A percentile compares a stretch with the other conserved stretches of the same genome.
These are phyloP conservation scores for Coemansia sp. DNA, from an alignment of 192 early-diverging fungal genomes.

Conservation along the genomic window DNA sequence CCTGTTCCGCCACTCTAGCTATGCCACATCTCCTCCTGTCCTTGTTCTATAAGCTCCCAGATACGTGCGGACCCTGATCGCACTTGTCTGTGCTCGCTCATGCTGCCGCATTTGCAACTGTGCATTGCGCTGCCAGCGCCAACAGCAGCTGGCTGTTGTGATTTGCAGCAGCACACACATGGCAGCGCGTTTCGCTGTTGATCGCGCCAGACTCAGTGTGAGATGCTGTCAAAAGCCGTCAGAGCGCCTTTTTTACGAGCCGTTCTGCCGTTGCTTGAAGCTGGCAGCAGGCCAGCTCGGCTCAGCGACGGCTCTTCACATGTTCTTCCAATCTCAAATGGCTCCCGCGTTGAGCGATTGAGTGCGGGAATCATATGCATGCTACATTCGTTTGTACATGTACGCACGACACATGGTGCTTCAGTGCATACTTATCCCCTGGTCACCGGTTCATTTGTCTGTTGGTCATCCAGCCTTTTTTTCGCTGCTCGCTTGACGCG, in stretches of 20 bases:
- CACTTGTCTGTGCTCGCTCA: not conserved
- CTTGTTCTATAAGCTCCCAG: not conserved
- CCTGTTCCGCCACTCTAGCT: not conserved
- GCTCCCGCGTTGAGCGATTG: too few relatives aligned
- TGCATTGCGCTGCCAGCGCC: not conserved
- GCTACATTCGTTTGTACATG: not conserved
- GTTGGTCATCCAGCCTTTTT: not conserved
- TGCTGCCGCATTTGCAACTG: not conserved
- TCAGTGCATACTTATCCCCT: not conserved
- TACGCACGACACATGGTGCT: not conserved
- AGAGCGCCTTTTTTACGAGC: too few relatives aligned
- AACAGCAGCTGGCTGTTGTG: not conserved
- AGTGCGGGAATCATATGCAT: too few relatives aligned
- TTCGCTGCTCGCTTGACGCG: not conserved
- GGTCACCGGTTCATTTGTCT: not conserved
- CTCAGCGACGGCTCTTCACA: too few relatives aligned
- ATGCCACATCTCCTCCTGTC: not conserved
- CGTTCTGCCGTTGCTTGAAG: too few relatives aligned
- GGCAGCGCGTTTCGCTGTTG: conserved; percentile 1
- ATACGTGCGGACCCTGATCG: not conserved
- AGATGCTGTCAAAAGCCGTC: not conserved
- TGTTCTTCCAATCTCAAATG: too few relatives aligned
- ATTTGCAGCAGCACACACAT: not conserved
- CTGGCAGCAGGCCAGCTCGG: too few relatives aligned
- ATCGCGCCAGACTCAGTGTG: not conserved